Conservation (phyloP, 257 asterid species). For the Paulownia fortunei region DNA sequence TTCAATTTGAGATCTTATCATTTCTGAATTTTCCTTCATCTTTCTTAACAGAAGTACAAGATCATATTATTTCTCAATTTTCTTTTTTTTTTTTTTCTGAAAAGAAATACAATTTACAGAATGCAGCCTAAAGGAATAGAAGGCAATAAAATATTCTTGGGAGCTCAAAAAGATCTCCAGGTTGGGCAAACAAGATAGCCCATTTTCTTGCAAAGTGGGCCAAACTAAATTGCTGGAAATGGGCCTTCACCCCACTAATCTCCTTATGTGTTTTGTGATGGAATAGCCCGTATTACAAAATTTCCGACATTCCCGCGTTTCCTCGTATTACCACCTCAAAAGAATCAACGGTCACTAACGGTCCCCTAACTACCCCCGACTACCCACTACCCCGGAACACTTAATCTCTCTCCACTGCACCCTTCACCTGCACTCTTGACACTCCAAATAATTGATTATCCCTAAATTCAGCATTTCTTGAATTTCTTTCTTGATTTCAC, state of each 20-base stretch:
- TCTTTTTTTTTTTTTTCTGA: too few species aligned
- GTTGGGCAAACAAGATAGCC: background rate
- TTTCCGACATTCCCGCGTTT: constrained; percentile 48
- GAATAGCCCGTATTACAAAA: background rate
- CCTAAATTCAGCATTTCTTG: background rate
- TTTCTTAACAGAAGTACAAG: too few species aligned
- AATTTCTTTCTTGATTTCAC: background rate
- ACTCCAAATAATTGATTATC: background rate
- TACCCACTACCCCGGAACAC: background rate
- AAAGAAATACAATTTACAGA: too few species aligned
- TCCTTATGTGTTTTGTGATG: background rate
- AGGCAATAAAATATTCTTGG: background rate
- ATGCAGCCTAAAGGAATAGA: too few species aligned
- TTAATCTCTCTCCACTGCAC: background rate
- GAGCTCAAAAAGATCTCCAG: background rate
- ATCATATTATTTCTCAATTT: too few species aligned
- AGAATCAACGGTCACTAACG: constrained; percentile 47
- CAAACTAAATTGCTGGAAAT: background rate
- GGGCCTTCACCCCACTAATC: background rate
- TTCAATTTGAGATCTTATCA: too few species aligned
- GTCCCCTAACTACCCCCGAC: constrained; percentile 15
- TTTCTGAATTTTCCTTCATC: too few species aligned
- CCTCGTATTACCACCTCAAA: constrained; percentile 36
- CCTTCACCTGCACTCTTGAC: constrained; percentile 14
- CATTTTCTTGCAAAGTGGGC: too few species aligned